Base-by-base conservation (phyloP, 345 rosid genomes). In the Limnanthes douglasii region DNA sequence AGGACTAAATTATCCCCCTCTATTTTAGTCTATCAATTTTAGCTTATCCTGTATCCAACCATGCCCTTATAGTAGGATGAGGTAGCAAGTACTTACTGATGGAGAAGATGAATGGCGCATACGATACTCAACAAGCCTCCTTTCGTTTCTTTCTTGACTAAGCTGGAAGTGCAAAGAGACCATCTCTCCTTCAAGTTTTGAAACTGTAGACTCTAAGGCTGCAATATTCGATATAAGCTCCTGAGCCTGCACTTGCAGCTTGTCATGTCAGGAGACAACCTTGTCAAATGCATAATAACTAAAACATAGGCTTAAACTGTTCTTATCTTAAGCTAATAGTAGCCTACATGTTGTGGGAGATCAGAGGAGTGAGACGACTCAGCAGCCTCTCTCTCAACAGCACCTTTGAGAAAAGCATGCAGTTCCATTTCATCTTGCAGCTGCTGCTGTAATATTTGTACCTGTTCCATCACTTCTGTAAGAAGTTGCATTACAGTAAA, bases 71-170 rank as follows among this genome's bases (percentile, higher is more conserved):
- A n/a, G n/a, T n/a, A n/a, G n/a, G n/a, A n/a, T n/a, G n/a, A n/a
- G n/a, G n/a, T n/a, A n/a, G n/a, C n/a, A n/a, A n/a, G n/a, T 52
- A 52, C 75, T 46, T 40, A 68, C 60, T 32, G 75, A 47, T 43
- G 63, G 66, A 36, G 75, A 59, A 55, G 77, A 45, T 9, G 72
- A 62, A 32, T 70, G 86, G 55, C 68, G 58, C 51, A 75, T 37
- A 43, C 60, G 76, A 52, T 77, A 86, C 57, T 81, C 96, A 18
- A 83, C 76, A 11, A 86, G 81, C 59, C 73, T 66, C 25, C 92
- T 57, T 43, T 86, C 94, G 54, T 86, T 81, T 58, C 78, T 70
- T 51, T 81, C 96, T 70, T 81, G 96, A 62, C 94, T 81, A 45
- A 86, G 74, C 50, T 81, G 94, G 76, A 78, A 81, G 52, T 81